These are phyloP conservation scores for Calocybe cyanea DNA, from an alignment of 768 basidiomycete genomes.

Conservation along the genomic window DNA sequence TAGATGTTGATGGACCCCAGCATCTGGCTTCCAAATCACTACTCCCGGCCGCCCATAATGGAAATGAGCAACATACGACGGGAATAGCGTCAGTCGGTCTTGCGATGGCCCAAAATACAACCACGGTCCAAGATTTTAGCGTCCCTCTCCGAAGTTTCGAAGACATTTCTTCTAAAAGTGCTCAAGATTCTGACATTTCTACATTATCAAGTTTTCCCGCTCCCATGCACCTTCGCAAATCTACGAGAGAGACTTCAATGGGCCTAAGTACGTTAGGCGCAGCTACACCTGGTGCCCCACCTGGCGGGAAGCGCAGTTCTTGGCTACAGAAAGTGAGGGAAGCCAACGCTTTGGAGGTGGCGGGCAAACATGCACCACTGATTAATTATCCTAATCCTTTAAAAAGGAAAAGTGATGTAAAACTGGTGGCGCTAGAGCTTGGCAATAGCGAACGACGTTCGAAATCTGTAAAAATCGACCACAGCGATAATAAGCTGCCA, in stretches of 20 bases:
- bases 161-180: slow-evolving; percentile 16
- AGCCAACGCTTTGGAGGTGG: slow-evolving; percentile 63
- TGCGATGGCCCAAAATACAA: slow-evolving; percentile 2
- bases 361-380: slow-evolving; percentile 29
- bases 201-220: slow-evolving; percentile 65
- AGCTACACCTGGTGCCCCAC: slow-evolving; percentile 37
- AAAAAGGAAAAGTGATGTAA: slow-evolving; percentile 65
- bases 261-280: slow-evolving; percentile 27
- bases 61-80: slow-evolving; percentile 1
- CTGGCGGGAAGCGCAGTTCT: slow-evolving; percentile 65
- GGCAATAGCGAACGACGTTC: slow-evolving; percentile 40
- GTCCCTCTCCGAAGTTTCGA: slow-evolving; percentile 34
- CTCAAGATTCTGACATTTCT: slow-evolving; percentile 36
- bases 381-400: slow-evolving; percentile 21
- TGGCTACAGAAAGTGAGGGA: slow-evolving; percentile 80
- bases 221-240: slow-evolving; percentile 68
- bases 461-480: slow-evolving; percentile 48
- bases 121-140: slow-evolving; percentile 15
- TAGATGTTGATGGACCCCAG: no score
- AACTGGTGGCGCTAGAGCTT: slow-evolving; percentile 9
- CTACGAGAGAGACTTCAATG: slow-evolving; percentile 48
- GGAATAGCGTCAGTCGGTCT: slow-evolving; percentile 6
- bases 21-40: slow-evolving; percentile 8
- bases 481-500: slow-evolving; percentile 29
- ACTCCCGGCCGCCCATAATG: slow-evolving; percentile 7